Percentiles rank a stretch among this genome's conserved stretches.
Conservation (phyloP, 2,329 filamentous ascomycete genomes). For the Tolypocladium cylindrosporum region DNA sequence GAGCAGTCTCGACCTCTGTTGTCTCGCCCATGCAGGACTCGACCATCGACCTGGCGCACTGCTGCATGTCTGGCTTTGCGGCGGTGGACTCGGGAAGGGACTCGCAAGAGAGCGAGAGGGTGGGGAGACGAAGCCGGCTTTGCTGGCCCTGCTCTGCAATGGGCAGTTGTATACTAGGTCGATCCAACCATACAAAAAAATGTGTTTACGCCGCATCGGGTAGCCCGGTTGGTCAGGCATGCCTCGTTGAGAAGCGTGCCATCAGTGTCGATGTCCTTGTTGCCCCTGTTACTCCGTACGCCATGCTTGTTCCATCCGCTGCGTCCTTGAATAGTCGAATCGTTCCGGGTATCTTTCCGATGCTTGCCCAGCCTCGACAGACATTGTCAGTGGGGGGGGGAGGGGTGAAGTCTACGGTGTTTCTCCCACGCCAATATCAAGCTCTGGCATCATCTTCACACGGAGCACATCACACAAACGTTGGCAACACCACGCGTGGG, state of each 20-base stretch:
- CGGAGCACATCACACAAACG: not conserved
- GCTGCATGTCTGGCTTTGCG: not conserved
- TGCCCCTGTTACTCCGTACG: not conserved
- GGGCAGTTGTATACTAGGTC: not conserved
- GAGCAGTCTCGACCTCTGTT: not conserved
- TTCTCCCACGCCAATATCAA: not conserved
- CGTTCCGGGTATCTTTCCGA: not conserved
- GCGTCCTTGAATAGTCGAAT: not conserved
- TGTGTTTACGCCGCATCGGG: not conserved
- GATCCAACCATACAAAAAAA: not conserved
- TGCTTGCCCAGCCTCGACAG: not conserved
- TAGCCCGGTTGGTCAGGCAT: not conserved
- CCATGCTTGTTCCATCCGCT: not conserved
- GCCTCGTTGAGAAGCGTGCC: not conserved
- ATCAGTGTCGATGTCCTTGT: not conserved
- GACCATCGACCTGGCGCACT: not conserved
- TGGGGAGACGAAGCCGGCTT: not conserved
- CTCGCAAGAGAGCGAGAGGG: not conserved
- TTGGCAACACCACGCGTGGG: not conserved
- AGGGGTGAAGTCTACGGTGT: not conserved
- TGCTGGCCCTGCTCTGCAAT: not conserved
- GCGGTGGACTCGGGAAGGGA: not conserved
- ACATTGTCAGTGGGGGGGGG: too few relatives aligned
- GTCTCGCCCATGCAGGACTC: not conserved
- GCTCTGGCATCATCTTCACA: too few relatives aligned